Percentiles rank a stretch among this genome's conserved stretches.
phyloP scores from a whole-genome alignment of 2,329 filamentous ascomycete genomes.

The Cryphonectria nitschkei region DNA sequence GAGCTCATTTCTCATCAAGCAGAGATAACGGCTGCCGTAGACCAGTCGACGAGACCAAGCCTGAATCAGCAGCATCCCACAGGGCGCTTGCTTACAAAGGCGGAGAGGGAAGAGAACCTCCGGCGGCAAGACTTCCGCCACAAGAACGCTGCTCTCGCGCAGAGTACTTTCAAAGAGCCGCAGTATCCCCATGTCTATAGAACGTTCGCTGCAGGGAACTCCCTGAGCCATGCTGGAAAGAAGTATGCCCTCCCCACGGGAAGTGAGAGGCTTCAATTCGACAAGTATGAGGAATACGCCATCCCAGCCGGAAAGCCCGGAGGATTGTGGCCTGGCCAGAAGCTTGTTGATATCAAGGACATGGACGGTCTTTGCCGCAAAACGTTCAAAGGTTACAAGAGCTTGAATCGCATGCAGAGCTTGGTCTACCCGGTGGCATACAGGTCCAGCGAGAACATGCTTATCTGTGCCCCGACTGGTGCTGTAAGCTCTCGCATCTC shows the following conservation, averaged over 20 bases:
- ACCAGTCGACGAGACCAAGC: constrained; percentile 39
- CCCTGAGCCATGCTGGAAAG: constrained; percentile 75
- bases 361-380: constrained; percentile 86
- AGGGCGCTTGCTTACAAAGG: constrained; percentile 68
- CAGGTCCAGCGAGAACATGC: constrained; percentile 96
- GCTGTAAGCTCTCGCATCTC: constrained; percentile 56
- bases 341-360: constrained; percentile 76
- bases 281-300: constrained; percentile 86
- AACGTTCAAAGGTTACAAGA: constrained; percentile 94
- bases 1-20: constrained; percentile 81
- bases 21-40: constrained; percentile 59
- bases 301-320: constrained; percentile 85
- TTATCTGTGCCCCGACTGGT: constrained; percentile 96
- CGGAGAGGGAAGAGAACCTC: constrained; percentile 79
- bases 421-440: constrained; percentile 95
- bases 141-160: constrained; percentile 73
- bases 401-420: constrained; percentile 97
- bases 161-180: constrained; percentile 71
- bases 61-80: constrained; percentile 32
- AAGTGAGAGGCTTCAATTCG: constrained; percentile 68
- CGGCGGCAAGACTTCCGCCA: constrained; percentile 79
- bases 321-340: constrained; percentile 71
- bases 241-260: constrained; percentile 83
- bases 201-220: constrained; percentile 81
- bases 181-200: constrained; percentile 95